phyloP scores from a whole-genome alignment of 768 basidiomycete species.

The Tricholoma sp. region DNA sequence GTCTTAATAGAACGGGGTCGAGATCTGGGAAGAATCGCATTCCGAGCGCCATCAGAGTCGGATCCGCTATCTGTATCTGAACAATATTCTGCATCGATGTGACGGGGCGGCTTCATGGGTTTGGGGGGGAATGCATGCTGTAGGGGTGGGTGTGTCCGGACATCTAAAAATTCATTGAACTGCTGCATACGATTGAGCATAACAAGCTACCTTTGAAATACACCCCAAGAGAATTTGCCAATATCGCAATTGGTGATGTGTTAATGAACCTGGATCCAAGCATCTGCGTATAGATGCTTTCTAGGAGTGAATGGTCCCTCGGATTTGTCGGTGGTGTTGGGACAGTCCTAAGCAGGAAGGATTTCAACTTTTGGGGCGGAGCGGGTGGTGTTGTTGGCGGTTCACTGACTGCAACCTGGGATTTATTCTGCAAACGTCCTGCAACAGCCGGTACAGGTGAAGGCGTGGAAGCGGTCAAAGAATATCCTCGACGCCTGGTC shows the following conservation, averaged over 20 bases:
- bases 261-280: conserved; percentile 68
- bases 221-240: conserved; percentile 50
- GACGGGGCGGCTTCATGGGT: conserved; percentile 11
- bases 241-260: conserved; percentile 52
- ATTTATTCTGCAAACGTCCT: conserved; percentile 1
- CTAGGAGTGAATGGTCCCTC: conserved; percentile 60
- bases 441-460: neutral
- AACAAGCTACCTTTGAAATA: conserved; percentile 55
- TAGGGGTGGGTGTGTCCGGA: conserved; percentile 62
- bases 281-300: conserved; percentile 63
- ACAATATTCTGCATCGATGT: neutral
- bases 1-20: conserved; percentile 18
- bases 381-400: neutral
- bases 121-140: conserved; percentile 51
- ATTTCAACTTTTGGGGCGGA: conserved; percentile 15
- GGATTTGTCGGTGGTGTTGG: conserved; percentile 48
- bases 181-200: neutral
- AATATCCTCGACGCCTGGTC: conserved; percentile 13
- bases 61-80: conserved; percentile 17
- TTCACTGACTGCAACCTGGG: conserved; percentile 2
- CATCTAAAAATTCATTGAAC: conserved; percentile 35
- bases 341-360: conserved; percentile 31
- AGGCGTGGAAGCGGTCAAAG: conserved; percentile 9
- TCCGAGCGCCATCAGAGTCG: conserved; percentile 33
- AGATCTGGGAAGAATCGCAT: conserved; percentile 28